Evolutionary conservation across 768 basidiomycete genomes (phyloP), one percentile per base, ranked within the genome.

Genomic region (Pleurotus pulmonarius): DNA sequence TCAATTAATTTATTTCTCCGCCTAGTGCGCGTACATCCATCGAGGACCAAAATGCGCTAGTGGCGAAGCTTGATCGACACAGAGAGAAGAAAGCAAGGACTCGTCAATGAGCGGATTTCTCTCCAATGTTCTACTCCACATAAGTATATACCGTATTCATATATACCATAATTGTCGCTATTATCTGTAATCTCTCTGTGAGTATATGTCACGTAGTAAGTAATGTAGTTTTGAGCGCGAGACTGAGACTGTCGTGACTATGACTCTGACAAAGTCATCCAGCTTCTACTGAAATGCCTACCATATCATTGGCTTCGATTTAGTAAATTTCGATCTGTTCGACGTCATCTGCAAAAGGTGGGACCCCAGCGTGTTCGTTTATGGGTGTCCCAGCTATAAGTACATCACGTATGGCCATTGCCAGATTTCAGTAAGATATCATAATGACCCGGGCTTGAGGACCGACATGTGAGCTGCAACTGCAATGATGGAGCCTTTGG

Each of bases 381-480:
- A 20, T 20, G 20, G 20, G 20, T 20, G 20, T 20, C 20, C 20
- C 20, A 20, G 20, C 29, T 11, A 34, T 11, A 11, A 34, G 29
- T 11, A 34, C 29, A 34, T 34, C 29, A 34, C 4, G 41, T 13
- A 20, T 13, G 41, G 5, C 9, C 20, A 15, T 43, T 20, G 12
- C 41, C 41, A 16, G 41, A 44, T 22, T 44, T 44, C 22, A 67
- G 62, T 11, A 91, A 72, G 49, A 94, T 87, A 71, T 95, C 93
- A 69, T 91, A 95, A 67, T 95, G 93, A 7, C 93, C 92, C 16
- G 93, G 92, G 48, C 92, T 92, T 56, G 11, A 48, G 52, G 53
- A 44, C 6, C 29, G 9, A 11, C 3, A 9, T 34, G 9, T 34
- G 9, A 34, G 29, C 2, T 34, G 29, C 29, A 34, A 9, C 4